Evolutionary conservation across 2,329 filamentous ascomycete species (phyloP).

Genomic region (Penicillium sp.): DNA sequence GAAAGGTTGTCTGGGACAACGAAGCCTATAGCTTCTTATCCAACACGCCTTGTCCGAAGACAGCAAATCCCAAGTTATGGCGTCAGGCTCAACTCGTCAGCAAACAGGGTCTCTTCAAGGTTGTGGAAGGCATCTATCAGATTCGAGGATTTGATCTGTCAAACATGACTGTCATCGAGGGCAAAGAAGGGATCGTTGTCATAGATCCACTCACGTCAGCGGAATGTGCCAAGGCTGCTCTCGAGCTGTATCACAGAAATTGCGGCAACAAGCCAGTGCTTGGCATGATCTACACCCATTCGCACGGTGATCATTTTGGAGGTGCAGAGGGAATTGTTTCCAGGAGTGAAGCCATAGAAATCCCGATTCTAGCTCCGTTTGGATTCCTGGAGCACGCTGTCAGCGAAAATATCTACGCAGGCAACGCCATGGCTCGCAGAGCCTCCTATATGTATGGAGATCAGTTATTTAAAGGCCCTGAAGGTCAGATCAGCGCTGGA

Average conservation of each 20-base stretch:
- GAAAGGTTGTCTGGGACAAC: conserved; percentile 30
- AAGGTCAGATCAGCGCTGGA: conserved; percentile 40
- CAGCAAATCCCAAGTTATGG: conserved; percentile 37
- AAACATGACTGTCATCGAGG: conserved; percentile 45
- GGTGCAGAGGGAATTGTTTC: conserved; percentile 22
- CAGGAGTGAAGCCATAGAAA: not conserved
- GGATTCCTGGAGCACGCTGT: conserved; percentile 42
- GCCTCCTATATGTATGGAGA: conserved; percentile 44
- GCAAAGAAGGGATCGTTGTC: conserved; percentile 36
- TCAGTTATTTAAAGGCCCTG: conserved; percentile 25
- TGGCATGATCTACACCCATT: conserved; percentile 45
- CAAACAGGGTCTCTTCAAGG: conserved; percentile 38
- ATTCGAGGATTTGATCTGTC: conserved; percentile 43
- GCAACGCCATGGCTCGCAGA: conserved; percentile 41
- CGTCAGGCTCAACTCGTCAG: conserved; percentile 33
- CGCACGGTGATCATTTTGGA: conserved; percentile 42
- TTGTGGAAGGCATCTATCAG: conserved; percentile 41
- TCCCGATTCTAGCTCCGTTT: conserved; percentile 32
- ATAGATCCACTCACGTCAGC: conserved; percentile 41
- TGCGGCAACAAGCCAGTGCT: conserved; percentile 12
- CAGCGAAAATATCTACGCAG: conserved; percentile 42
- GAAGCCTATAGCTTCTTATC: conserved; percentile 32
- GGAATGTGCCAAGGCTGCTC: conserved; percentile 36
- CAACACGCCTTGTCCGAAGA: conserved; percentile 22
- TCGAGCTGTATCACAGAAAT: conserved; percentile 35